Conservation (phyloP, 495 filamentous ascomycete genomes). For the Hyaloscypha variabilis region DNA sequence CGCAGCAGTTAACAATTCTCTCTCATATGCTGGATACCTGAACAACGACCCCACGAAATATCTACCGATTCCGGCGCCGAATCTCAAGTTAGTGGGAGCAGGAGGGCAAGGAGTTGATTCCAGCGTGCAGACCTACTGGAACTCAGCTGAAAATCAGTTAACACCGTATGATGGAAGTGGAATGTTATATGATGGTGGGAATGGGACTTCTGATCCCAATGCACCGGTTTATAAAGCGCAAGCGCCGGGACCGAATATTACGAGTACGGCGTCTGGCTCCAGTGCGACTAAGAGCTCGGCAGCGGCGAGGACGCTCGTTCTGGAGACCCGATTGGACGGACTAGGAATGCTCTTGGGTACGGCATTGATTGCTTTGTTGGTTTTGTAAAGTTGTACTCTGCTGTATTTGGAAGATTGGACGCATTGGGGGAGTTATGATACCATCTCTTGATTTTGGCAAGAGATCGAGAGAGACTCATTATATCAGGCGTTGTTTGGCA, state of each 20-base stretch:
- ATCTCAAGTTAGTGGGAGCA: slow-evolving; percentile 45
- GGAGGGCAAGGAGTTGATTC: slow-evolving; percentile 41
- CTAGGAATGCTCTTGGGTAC: not conserved
- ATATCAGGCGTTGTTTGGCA: not conserved
- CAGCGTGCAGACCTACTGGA: slow-evolving; percentile 36
- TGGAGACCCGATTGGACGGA: slow-evolving; percentile 1
- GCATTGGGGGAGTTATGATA: not conserved
- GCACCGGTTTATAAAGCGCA: slow-evolving; percentile 23
- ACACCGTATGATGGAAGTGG: slow-evolving; percentile 54
- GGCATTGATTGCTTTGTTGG: slow-evolving; percentile 4
- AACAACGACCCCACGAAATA: slow-evolving; percentile 36
- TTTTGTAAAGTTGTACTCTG: not conserved
- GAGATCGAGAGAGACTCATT: not conserved
- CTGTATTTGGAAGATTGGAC: not conserved
- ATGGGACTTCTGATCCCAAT: slow-evolving; percentile 23
- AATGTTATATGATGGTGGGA: slow-evolving; percentile 41
- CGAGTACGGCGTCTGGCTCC: not conserved
- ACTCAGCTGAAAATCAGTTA: slow-evolving; percentile 16
- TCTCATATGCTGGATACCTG: slow-evolving; percentile 64
- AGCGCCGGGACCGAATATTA: not conserved
- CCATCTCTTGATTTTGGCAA: not conserved
- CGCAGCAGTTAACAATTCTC: slow-evolving; percentile 61
- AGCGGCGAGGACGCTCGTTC: not conserved
- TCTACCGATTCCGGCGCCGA: slow-evolving; percentile 44
- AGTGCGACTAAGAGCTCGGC: not conserved